Base-by-base conservation (phyloP, 1,284 basidiomycete species). In the Trametes hirsuta region DNA sequence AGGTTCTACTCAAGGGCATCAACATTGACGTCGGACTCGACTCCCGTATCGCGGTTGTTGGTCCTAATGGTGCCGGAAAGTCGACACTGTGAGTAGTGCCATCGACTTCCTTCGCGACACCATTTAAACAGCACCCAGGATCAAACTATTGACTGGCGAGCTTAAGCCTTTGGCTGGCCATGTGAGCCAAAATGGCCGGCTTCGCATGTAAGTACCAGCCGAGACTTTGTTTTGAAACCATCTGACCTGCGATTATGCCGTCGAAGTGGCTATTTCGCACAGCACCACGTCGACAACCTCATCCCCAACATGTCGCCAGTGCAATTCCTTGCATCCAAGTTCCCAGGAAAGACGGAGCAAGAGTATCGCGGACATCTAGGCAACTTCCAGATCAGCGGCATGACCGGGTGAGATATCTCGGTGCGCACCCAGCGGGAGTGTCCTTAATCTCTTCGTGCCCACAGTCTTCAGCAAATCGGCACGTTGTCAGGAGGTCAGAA, bases 381-480 rank as follows among this genome's bases (percentile, higher is more conserved):
- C n/a, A 94, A 95, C 60, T 99, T 99, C 79, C 97, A 98, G 68
- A 97, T 98, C 71, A 98, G 94, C 62, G 97, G 96, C 56, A 91
- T 97, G 84, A 98, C 95, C 1, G 95, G 95, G 84, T 87, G 58
- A 45, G 77, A 68, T 4, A 40, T 12, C 11, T 15, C 1, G 6
- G 24, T 14, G 47, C 11, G 30, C 22, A 18, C 8, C n/a, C 25
- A 11, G 34, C 12, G 12, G 10, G 22, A n/a, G 12, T 39, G 39
- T 22, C 12, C 41, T 30, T 36, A 12, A 8, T 58, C 4, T 25
- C 46, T 8, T 2, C 3, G 14, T 44, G 36, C 15, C 24, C 46
- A 15, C 57, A 92, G 90, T 11, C 73, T 94, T 67, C 93, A 94
- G 68, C 72, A 81, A 41, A 94, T 95, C 61, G 90, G 86, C 35